These are phyloP conservation scores for Fistulina hepatica DNA, from an alignment of 1,284 basidiomycete species.

Conservation along the genomic window DNA sequence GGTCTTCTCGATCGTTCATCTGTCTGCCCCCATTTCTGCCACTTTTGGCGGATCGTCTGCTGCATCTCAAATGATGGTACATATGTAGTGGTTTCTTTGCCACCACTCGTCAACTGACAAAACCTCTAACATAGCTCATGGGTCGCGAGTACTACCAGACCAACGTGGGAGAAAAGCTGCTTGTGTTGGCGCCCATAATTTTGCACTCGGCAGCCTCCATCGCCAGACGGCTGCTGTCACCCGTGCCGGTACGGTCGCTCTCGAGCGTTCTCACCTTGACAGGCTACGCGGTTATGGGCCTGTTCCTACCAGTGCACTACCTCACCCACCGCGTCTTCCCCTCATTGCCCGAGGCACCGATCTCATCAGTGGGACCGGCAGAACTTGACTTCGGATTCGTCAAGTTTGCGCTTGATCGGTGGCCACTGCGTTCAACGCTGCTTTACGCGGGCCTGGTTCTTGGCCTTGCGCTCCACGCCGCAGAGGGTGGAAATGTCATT, in stretches of 20 bases:
- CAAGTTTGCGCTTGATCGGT: constrained; percentile 47
- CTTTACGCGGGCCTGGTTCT: constrained; percentile 48
- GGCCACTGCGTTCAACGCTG: constrained; percentile 49
- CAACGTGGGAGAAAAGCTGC: constrained; percentile 46
- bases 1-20: constrained; percentile 54
- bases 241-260: constrained; percentile 19
- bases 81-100: constrained; percentile 11
- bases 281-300: constrained; percentile 39
- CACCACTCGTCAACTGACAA: constrained; percentile 2
- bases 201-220: constrained; percentile 45
- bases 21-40: constrained; percentile 56
- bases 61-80: constrained; percentile 61
- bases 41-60: constrained; percentile 54
- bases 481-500: constrained; percentile 47
- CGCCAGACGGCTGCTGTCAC: constrained; percentile 42
- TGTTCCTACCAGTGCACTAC: constrained; percentile 55
- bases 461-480: constrained; percentile 41
- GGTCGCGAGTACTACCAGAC: constrained; percentile 75
- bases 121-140: constrained; percentile 45
- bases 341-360: constrained; percentile 31
- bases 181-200: constrained; percentile 48
- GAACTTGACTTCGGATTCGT: constrained; percentile 71
- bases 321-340: constrained; percentile 49
- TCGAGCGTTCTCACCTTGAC: constrained; percentile 39
- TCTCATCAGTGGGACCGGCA: constrained; percentile 49